phyloP scores from a whole-genome alignment of 2,329 filamentous ascomycete species.

The Botrytis fragariae region DNA sequence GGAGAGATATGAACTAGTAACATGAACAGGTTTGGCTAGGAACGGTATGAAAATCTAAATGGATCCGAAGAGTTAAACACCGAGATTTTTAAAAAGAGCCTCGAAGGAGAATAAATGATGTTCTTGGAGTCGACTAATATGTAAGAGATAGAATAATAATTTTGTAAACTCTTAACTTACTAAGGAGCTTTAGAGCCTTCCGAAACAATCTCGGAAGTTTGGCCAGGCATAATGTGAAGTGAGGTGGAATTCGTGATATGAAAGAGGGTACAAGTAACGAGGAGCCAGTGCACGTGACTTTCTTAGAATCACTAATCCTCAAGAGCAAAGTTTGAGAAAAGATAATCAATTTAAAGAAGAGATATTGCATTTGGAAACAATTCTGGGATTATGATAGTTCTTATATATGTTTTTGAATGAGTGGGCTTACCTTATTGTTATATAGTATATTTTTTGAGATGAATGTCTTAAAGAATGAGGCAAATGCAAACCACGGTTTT shows the following conservation, averaged over 20 bases:
- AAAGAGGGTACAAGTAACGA: not conserved
- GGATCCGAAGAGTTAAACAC: rapidly evolving
- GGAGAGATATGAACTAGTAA: not conserved
- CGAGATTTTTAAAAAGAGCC: not conserved
- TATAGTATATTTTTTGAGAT: not conserved
- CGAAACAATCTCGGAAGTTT: not conserved
- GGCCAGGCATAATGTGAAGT: not conserved
- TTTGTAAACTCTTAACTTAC: not conserved
- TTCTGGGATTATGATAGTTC: not conserved
- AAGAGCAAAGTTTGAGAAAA: not conserved
- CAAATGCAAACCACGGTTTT: no score
- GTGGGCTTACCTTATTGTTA: not conserved
- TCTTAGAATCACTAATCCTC: not conserved
- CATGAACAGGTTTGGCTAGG: not conserved
- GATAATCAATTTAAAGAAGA: not conserved
- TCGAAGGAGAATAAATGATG: not conserved
- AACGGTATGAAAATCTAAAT: not conserved
- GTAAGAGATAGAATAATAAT: not conserved
- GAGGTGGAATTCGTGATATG: not conserved
- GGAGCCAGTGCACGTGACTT: not conserved
- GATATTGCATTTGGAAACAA: not conserved
- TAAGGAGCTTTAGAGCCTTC: rapidly evolving
- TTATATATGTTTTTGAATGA: not conserved
- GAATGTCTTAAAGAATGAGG: no score
- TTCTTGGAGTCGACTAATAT: not conserved